Percentiles rank a stretch among this genome's conserved stretches.
Evolutionary conservation across 805 yeast species (phyloP).

Genomic region (Yueomyces sinensis): DNA sequence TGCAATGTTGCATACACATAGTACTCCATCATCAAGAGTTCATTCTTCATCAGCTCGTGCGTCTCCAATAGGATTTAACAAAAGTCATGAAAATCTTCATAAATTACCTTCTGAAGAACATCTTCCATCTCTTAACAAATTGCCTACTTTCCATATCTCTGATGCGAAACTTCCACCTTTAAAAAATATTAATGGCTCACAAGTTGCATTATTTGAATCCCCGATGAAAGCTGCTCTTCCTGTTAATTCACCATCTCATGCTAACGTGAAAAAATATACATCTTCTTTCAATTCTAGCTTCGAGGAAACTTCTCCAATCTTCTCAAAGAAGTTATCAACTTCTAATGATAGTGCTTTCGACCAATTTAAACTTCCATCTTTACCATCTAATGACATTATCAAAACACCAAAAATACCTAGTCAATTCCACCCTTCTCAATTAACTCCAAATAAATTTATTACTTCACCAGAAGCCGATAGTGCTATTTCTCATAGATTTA

Average conservation of each 20-base stretch:
- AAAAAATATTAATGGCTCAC: background rate
- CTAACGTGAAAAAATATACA: conserved; percentile 16
- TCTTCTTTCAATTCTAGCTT: conserved; percentile 25
- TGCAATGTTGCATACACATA: background rate
- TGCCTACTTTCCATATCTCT: background rate
- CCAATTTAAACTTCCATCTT: background rate
- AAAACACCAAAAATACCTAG: conserved; percentile 12
- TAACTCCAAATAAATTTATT: conserved; percentile 10
- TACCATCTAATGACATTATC: background rate
- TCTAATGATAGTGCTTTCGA: background rate
- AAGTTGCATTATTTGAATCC: background rate
- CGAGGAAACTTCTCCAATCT: conserved; percentile 19
- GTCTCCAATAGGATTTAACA: background rate
- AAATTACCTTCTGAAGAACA: background rate
- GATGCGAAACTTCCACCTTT: background rate
- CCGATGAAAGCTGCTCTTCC: background rate
- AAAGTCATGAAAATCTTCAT: too few species aligned
- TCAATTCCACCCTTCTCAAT: conserved; percentile 6
- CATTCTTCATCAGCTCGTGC: background rate
- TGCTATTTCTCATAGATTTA: conserved; percentile 17
- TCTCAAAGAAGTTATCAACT: background rate
- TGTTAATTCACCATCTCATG: conserved; percentile 7
- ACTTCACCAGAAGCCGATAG: conserved; percentile 13
- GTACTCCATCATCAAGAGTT: background rate
- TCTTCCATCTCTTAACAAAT: background rate